Evolutionary conservation across 2,329 filamentous ascomycete genomes (phyloP).

Genomic region (Cordyceps tenuipes): DNA sequence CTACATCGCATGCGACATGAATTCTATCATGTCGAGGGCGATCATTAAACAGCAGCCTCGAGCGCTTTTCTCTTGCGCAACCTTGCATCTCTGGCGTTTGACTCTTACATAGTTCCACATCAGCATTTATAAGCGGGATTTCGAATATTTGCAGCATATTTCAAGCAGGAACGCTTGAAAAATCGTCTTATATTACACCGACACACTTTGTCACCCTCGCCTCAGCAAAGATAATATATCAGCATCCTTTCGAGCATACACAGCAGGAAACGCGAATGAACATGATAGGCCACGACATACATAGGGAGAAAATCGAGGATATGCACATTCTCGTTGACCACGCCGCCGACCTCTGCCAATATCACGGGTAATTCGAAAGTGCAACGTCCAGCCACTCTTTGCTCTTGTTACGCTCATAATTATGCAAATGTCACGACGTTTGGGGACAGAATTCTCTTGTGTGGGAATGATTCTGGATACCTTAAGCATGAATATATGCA

Average conservation of each 20-base stretch:
- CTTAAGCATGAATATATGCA: slow-evolving; percentile 4
- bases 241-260: slow-evolving; percentile 5
- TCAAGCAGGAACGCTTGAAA: neutral
- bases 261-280: neutral
- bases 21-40: too few relatives aligned
- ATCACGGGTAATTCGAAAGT: neutral
- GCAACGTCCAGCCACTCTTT: neutral
- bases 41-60: neutral
- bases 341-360: neutral
- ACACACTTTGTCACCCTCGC: neutral
- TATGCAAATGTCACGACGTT: neutral
- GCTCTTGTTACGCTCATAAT: neutral
- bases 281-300: neutral
- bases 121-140: neutral
- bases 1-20: neutral
- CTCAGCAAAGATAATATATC: neutral
- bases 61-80: neutral
- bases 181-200: neutral
- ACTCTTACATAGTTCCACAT: neutral
- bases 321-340: too few relatives aligned
- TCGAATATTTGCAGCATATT: neutral
- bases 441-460: neutral
- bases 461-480: slow-evolving; percentile 1
- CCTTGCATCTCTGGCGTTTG: neutral
- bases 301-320: neutral